Percentiles rank a stretch among this genome's conserved stretches.
Evolutionary conservation across 768 basidiomycete genomes (phyloP).

Genomic region (Candolleomyces eurysporus): DNA sequence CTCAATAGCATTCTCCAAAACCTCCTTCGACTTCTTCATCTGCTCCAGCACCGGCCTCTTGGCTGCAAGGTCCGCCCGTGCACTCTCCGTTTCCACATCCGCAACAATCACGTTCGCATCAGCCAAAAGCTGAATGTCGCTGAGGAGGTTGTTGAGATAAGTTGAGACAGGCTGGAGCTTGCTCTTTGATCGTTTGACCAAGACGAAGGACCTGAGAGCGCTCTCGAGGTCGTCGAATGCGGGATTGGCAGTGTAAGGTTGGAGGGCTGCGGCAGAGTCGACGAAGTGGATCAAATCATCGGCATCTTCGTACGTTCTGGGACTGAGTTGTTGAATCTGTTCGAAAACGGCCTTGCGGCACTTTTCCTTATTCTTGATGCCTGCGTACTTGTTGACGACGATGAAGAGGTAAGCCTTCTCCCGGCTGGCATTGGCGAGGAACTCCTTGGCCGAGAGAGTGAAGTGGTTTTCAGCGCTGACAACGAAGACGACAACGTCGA

Average conservation of each 20-base stretch:
- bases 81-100: constrained; percentile 68
- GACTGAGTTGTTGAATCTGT: constrained; percentile 90
- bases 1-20: constrained; percentile 78
- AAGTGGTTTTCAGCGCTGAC: constrained; percentile 99
- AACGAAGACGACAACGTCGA: constrained; percentile 98
- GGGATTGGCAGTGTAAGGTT: constrained; percentile 60
- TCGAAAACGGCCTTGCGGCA: constrained; percentile 87
- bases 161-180: constrained; percentile 93
- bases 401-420: constrained; percentile 99
- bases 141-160: constrained; percentile 86
- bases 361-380: constrained; percentile 93
- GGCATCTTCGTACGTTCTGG: constrained; percentile 88
- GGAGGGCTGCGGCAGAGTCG: constrained; percentile 78
- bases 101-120: constrained; percentile 88
- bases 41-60: constrained; percentile 83
- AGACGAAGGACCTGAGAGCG: constrained; percentile 88
- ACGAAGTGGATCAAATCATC: constrained; percentile 97
- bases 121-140: constrained; percentile 86
- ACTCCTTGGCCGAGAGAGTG: constrained; percentile 92
- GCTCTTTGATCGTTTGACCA: constrained; percentile 93
- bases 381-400: constrained; percentile 97
- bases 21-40: constrained; percentile 73
- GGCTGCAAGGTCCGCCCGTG: constrained; percentile 63
- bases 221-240: constrained; percentile 89
- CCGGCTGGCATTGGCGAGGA: constrained; percentile 87